phyloP scores from a whole-genome alignment of 371 early-diverging fungal genomes.

The Syncephalastrum sp. region DNA sequence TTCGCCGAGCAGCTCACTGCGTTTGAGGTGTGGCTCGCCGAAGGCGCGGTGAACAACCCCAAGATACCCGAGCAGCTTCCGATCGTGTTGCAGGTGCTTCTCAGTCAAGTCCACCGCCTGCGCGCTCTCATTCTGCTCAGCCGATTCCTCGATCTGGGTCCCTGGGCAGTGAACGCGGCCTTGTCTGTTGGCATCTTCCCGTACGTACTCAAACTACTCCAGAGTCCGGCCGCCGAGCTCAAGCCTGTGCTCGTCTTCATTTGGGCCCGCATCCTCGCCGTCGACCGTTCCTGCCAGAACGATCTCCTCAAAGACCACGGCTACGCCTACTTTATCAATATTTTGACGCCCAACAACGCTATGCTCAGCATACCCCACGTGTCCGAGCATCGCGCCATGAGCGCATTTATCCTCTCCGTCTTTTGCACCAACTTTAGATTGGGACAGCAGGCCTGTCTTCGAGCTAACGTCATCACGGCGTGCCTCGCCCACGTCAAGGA shows the following conservation, averaged over 20 bases:
- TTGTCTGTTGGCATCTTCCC: conserved; percentile 96
- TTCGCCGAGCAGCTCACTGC: conserved; percentile 96
- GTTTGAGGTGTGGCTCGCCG: conserved; percentile 95
- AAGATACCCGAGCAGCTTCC: conserved; percentile 93
- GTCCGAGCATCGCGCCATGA: conserved; percentile 90
- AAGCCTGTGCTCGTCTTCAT: conserved; percentile 94
- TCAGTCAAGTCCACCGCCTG: conserved; percentile 92
- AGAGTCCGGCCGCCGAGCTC: conserved; percentile 90
- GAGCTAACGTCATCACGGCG: conserved; percentile 65
- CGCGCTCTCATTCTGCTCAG: conserved; percentile 90
- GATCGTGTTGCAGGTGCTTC: conserved; percentile 92
- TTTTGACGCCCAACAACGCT: conserved; percentile 73
- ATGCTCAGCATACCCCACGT: conserved; percentile 67
- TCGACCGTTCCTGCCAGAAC: conserved; percentile 85
- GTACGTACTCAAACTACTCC: conserved; percentile 94
- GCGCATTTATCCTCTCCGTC: conserved; percentile 87
- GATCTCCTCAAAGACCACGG: conserved; percentile 93
- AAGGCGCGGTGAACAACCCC: conserved; percentile 58
- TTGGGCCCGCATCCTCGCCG: conserved; percentile 95
- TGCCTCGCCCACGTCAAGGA: conserved; percentile 73
- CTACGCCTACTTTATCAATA: conserved; percentile 90
- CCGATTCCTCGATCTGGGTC: conserved; percentile 91
- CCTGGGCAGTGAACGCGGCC: conserved; percentile 94
- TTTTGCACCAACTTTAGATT: conserved; percentile 80
- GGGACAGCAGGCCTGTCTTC: conserved; percentile 86